Conservation (phyloP, 495 filamentous ascomycete genomes). For the Aspergillus leporis region DNA sequence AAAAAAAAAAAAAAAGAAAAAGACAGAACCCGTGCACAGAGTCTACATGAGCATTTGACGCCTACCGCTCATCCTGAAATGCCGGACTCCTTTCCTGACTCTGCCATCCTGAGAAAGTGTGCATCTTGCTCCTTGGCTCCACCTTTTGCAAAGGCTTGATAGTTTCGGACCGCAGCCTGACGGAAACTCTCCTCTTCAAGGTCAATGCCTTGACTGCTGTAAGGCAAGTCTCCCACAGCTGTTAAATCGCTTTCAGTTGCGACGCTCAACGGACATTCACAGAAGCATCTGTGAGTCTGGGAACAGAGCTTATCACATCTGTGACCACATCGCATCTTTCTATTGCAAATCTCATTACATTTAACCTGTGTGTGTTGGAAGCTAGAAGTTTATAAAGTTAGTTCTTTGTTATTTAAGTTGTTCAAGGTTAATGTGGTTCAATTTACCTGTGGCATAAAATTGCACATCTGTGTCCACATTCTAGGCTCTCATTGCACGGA, state of each 20-base stretch:
- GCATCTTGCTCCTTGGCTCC: slow-evolving; percentile 27
- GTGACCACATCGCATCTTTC: slow-evolving; percentile 34
- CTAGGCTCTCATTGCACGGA: slow-evolving; percentile 32
- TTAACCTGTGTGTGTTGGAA: slow-evolving; percentile 30
- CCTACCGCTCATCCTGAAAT: too few relatives aligned
- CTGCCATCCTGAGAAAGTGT: slow-evolving; percentile 13
- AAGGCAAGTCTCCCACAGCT: not conserved
- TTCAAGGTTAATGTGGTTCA: not conserved
- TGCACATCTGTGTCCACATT: slow-evolving; percentile 43
- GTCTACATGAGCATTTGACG: too few relatives aligned
- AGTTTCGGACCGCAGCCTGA: slow-evolving; percentile 9
- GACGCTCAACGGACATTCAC: slow-evolving; percentile 16
- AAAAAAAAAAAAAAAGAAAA: too few relatives aligned
- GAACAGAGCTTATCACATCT: slow-evolving; percentile 25
- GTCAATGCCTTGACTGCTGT: not conserved
- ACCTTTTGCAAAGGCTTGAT: slow-evolving; percentile 28
- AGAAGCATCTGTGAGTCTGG: slow-evolving; percentile 15
- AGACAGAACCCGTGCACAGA: too few relatives aligned
- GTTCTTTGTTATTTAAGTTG: not conserved
- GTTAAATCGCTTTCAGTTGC: too few relatives aligned
- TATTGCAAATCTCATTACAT: slow-evolving; percentile 32
- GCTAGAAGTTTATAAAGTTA: slow-evolving; percentile 13
- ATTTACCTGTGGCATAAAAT: slow-evolving; percentile 42
- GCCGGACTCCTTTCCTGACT: not conserved
- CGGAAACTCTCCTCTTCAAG: slow-evolving; percentile 4